Evolutionary conservation across 225 moss, liverwort and hornwort genomes (phyloP).

Genomic region (Takakia lepidozioides): DNA sequence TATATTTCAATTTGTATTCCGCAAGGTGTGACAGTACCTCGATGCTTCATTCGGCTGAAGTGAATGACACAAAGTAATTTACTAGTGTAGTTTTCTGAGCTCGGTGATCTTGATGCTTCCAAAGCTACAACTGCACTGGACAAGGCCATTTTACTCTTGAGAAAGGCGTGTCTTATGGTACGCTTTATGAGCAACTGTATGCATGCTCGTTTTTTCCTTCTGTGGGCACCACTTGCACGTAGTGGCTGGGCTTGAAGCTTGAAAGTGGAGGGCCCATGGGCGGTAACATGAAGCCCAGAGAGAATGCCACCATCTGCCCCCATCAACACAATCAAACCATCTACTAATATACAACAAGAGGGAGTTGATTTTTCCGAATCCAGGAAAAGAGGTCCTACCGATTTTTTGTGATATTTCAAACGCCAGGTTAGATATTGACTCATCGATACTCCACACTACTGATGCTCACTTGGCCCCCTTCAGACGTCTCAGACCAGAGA

Average conservation of each 20-base stretch:
- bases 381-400: background rate
- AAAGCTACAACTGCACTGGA: no score
- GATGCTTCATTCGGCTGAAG: no score
- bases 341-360: background rate
- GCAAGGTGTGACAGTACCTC: no score
- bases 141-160: no score
- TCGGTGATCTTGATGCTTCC: no score
- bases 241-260: background rate
- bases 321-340: background rate
- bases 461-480: background rate
- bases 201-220: background rate
- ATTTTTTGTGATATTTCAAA: no score
- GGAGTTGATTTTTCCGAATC: background rate
- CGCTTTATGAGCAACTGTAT: no score
- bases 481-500: background rate
- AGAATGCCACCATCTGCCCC: background rate
- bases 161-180: no score
- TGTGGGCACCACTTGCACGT: background rate
- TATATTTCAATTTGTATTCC: no score
- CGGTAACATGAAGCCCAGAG: background rate
- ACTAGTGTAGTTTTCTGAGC: no score
- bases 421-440: no score
- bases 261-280: background rate
- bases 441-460: background rate
- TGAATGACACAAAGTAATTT: no score